These are phyloP conservation scores for Raphidocelis subcapitata DNA, from an alignment of 139 green algal genomes.

Conservation along the genomic window DNA sequence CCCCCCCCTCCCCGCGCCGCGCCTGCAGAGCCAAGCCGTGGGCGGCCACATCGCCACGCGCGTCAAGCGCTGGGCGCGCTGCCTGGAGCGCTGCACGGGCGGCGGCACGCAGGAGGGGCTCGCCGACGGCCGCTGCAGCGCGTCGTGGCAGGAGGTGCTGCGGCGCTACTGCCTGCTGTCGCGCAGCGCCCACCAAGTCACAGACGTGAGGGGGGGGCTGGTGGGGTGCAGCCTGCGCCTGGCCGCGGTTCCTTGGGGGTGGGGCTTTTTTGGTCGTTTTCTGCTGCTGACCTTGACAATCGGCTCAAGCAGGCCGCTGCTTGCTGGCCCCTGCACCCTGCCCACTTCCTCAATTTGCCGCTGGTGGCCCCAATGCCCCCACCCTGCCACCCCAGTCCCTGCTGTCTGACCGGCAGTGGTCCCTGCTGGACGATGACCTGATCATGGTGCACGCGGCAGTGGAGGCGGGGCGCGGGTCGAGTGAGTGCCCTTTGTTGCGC, in stretches of 20 bases:
- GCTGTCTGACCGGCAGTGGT: not conserved
- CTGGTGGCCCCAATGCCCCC: too few relatives aligned
- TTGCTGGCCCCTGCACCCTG: too few relatives aligned
- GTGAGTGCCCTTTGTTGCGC: too few relatives aligned
- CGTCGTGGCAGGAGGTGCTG: conserved; percentile 53
- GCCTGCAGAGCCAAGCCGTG: conserved; percentile 15
- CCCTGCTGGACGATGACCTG: not conserved
- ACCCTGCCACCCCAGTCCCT: too few relatives aligned
- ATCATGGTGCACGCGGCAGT: conserved; percentile 37
- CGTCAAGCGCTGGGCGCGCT: conserved; percentile 36
- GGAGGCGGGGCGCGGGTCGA: conserved; percentile 7
- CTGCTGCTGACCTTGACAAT: too few relatives aligned
- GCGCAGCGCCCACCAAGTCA: conserved; percentile 23
- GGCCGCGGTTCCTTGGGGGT: too few relatives aligned
- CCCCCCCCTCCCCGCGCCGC: not conserved
- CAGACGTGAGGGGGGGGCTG: conserved; percentile 1
- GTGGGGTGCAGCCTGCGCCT: too few relatives aligned
- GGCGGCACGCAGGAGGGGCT: conserved; percentile 1
- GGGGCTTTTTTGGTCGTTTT: too few relatives aligned
- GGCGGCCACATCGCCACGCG: conserved; percentile 23
- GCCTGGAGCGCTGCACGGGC: conserved; percentile 22
- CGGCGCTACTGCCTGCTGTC: conserved; percentile 37
- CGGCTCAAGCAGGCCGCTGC: too few relatives aligned
- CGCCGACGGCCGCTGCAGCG: conserved; percentile 16
- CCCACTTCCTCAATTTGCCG: too few relatives aligned